Evolutionary conservation across 2,329 filamentous ascomycete genomes (phyloP).

Genomic region (Sporothrix humicola): DNA sequence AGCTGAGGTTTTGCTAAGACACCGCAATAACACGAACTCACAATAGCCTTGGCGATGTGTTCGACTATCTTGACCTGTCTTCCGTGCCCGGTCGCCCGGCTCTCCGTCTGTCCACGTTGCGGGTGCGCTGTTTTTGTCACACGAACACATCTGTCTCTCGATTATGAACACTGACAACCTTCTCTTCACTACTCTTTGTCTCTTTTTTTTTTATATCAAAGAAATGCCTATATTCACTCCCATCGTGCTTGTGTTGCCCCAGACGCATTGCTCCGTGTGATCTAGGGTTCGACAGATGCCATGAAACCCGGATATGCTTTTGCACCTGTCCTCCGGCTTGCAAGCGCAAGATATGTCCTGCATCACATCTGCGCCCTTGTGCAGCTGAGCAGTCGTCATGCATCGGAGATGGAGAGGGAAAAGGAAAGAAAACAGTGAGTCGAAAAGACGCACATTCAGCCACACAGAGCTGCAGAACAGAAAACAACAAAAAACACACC

Average conservation of each 20-base stretch:
- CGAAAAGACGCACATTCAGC: neutral
- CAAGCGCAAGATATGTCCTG: constrained; percentile 1
- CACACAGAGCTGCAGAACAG: constrained; percentile 22
- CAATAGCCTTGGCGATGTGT: neutral
- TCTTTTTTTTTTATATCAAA: neutral
- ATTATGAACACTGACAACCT: neutral
- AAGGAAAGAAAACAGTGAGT: neutral
- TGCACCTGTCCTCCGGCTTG: constrained; percentile 1
- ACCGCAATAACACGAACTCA: neutral
- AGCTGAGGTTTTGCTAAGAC: neutral
- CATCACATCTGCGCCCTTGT: neutral
- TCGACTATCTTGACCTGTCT: neutral
- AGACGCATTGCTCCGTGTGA: neutral
- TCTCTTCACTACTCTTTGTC: neutral
- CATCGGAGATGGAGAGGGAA: constrained; percentile 11
- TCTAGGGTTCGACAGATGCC: constrained; percentile 14
- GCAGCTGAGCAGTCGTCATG: constrained; percentile 2
- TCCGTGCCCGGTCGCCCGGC: neutral
- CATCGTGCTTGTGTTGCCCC: constrained; percentile 10
- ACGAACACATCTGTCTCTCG: neutral
- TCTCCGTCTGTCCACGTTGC: constrained; percentile 10
- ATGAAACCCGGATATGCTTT: constrained; percentile 6
- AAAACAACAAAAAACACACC: constrained; percentile 16
- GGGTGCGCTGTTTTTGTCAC: neutral
- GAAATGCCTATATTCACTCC: neutral